A percentile compares a stretch with the other conserved stretches of the same genome.
Evolutionary conservation across 208 protist species (phyloP).

Genomic region (Hexamita inflata): DNA sequence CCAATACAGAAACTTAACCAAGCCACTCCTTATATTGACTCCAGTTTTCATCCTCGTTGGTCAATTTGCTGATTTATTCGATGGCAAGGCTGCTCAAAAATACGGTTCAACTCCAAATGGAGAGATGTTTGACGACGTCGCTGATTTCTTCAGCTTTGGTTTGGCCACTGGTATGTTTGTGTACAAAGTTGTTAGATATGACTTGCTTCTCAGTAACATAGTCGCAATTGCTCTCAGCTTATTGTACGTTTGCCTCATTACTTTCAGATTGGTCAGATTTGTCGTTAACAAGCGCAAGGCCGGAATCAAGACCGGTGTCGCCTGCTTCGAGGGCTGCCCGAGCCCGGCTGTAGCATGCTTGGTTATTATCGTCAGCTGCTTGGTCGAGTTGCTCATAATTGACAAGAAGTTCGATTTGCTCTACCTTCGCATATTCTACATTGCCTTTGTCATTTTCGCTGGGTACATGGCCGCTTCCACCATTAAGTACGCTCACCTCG

Average conservation of each 20-base stretch:
- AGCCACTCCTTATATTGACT: not conserved
- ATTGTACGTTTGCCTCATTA: not conserved
- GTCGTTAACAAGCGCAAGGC: slow-evolving; percentile 9
- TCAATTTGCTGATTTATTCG: slow-evolving; percentile 29
- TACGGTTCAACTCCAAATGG: slow-evolving; percentile 13
- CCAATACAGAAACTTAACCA: not conserved
- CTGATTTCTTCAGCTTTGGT: slow-evolving; percentile 19
- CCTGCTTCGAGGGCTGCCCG: slow-evolving; percentile 5
- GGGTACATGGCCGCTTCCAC: too few relatives aligned
- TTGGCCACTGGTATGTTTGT: slow-evolving; percentile 5
- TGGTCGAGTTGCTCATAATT: too few relatives aligned
- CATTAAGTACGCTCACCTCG: too few relatives aligned
- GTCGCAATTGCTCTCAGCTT: not conserved
- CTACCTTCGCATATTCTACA: too few relatives aligned
- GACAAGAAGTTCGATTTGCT: too few relatives aligned
- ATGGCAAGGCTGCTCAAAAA: slow-evolving; percentile 13
- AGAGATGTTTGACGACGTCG: slow-evolving; percentile 30
- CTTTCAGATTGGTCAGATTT: slow-evolving; percentile 14
- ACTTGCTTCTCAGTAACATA: not conserved
- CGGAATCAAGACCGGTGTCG: not conserved
- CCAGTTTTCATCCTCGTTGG: not conserved
- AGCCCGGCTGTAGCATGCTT: slow-evolving; percentile 6
- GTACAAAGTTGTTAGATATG: not conserved
- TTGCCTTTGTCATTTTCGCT: too few relatives aligned
- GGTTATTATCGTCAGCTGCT: too few relatives aligned